These are phyloP conservation scores for Eleusine indica DNA, from an alignment of 176 grass and related monocot genomes.

Conservation along the genomic window DNA sequence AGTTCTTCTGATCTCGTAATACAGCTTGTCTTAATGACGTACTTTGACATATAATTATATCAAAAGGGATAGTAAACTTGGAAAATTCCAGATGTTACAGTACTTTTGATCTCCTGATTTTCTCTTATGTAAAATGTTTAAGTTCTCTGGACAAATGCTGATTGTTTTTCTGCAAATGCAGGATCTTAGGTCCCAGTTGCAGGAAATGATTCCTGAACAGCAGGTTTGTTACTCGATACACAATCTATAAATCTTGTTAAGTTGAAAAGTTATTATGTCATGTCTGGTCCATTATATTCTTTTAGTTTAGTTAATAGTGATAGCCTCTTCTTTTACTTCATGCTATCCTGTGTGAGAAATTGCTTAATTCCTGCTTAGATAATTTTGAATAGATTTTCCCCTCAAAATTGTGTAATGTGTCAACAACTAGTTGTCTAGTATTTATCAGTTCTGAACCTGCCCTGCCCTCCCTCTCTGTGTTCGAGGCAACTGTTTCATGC, in stretches of 20 bases:
- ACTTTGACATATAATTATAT: background rate
- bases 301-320: background rate
- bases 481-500: background rate
- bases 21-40: background rate
- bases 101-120: slow-evolving; percentile 2
- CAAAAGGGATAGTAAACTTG: background rate
- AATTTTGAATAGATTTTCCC: background rate
- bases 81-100: background rate
- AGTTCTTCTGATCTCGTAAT: slow-evolving; percentile 79
- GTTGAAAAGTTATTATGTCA: background rate
- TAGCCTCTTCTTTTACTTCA: slow-evolving; percentile 2
- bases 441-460: background rate
- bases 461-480: background rate
- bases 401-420: background rate
- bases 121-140: background rate
- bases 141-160: background rate
- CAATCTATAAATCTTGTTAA: slow-evolving; percentile 22
- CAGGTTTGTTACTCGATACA: slow-evolving; percentile 56
- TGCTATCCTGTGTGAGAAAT: background rate
- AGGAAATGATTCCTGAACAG: slow-evolving; percentile 97
- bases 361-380: slow-evolving; percentile 34
- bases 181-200: slow-evolving; percentile 90
- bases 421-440: background rate
- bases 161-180: slow-evolving; percentile 54
- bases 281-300: slow-evolving; percentile 34